Conservation (phyloP, 805 yeast species). For the Myxozyma geophila region DNA sequence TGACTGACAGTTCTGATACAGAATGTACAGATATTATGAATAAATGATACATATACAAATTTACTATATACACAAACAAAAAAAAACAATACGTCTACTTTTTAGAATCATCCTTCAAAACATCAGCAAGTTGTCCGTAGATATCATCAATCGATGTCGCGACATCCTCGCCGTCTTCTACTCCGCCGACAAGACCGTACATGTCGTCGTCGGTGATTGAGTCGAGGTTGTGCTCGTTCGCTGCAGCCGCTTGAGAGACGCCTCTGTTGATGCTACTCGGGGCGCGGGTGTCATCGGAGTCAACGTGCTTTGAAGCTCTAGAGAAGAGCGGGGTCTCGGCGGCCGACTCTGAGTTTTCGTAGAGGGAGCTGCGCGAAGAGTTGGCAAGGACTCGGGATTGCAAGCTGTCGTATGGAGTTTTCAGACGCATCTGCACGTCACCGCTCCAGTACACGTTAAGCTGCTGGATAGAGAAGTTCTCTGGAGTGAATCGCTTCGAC, state of each 20-base stretch:
- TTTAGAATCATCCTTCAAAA: not conserved
- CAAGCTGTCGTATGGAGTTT: conserved; percentile 6
- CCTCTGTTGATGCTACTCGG: too few relatives aligned
- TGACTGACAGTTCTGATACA: not conserved
- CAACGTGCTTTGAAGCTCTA: not conserved
- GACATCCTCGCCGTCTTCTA: not conserved
- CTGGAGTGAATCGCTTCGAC: conserved; percentile 6
- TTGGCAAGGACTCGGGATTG: not conserved
- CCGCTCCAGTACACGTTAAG: conserved; percentile 12
- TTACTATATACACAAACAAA: not conserved
- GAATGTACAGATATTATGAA: not conserved
- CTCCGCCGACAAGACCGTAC: conserved; percentile 2
- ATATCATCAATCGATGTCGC: conserved; percentile 1
- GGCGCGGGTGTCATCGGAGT: too few relatives aligned
- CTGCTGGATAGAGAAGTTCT: not conserved
- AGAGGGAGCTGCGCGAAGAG: not conserved
- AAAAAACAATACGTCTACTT: not conserved
- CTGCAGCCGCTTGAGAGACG: not conserved
- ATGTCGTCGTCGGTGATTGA: conserved; percentile 6
- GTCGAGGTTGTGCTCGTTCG: conserved; percentile 3
- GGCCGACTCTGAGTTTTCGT: not conserved
- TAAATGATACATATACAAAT: not conserved
- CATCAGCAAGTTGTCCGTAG: conserved; percentile 4
- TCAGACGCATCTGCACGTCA: conserved; percentile 6
- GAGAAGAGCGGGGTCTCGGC: not conserved